Percentiles rank a stretch among this genome's conserved stretches.
Evolutionary conservation across 345 rosid species (phyloP).

Genomic region (Pseudoturritis turrita): DNA sequence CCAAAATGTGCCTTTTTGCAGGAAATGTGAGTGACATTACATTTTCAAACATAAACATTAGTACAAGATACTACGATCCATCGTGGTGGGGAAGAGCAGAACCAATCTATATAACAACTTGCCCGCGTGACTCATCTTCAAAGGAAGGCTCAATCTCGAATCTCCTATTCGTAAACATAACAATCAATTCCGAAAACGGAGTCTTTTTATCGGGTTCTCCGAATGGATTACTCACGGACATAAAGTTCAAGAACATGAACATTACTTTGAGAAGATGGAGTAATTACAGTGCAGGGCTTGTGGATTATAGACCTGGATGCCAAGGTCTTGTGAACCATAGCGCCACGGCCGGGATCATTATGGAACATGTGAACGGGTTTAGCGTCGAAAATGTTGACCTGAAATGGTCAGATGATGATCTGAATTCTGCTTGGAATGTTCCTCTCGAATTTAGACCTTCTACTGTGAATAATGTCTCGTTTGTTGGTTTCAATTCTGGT

Average conservation of each 20-base stretch:
- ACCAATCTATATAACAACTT: slow-evolving; percentile 85
- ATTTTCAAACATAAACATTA: slow-evolving; percentile 80
- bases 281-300: slow-evolving; percentile 52
- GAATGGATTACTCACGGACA: slow-evolving; percentile 51
- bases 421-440: slow-evolving; percentile 50
- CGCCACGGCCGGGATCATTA: slow-evolving; percentile 68
- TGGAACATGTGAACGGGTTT: slow-evolving; percentile 82
- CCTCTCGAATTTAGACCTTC: slow-evolving; percentile 83
- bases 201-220: slow-evolving; percentile 75
- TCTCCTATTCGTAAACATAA: slow-evolving; percentile 61
- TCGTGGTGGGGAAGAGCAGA: slow-evolving; percentile 99
- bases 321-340: slow-evolving; percentile 68
- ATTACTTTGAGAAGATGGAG: slow-evolving; percentile 70
- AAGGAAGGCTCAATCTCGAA: slow-evolving; percentile 64
- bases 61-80: slow-evolving; percentile 79
- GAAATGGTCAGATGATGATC: slow-evolving; percentile 52
- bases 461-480: slow-evolving; percentile 64
- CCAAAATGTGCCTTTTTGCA: slow-evolving; percentile 26
- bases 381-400: slow-evolving; percentile 65
- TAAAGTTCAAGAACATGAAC: slow-evolving; percentile 66
- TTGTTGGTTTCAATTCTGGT: slow-evolving; percentile 62
- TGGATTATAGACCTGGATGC: slow-evolving; percentile 90
- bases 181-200: slow-evolving; percentile 70
- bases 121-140: slow-evolving; percentile 46
- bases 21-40: slow-evolving; percentile 77